Conservation (phyloP, 148 eudicot genomes). For the Vaccinium darrowii region DNA sequence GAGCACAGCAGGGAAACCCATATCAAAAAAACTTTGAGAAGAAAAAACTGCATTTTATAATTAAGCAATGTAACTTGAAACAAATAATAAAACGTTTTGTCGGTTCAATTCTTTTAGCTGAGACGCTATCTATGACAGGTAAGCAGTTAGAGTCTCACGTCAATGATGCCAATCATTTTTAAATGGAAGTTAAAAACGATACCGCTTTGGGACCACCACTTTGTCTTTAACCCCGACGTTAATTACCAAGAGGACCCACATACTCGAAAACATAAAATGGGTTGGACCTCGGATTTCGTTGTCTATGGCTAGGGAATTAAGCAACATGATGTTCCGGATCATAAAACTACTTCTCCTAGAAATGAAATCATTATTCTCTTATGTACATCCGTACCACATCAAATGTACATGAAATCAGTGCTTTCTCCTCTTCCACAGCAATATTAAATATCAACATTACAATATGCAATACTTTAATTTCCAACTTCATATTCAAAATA, state of each 20-base stretch:
- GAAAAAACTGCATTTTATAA: not conserved
- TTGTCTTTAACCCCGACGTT: not conserved
- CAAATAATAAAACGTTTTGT: not conserved
- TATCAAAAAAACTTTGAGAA: not conserved
- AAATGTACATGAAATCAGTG: not conserved
- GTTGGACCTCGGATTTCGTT: not conserved
- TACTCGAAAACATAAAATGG: not conserved
- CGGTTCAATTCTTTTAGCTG: too few relatives aligned
- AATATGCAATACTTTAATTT: not conserved
- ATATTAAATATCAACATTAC: not conserved
- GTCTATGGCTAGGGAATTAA: not conserved
- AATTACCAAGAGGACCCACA: not conserved
- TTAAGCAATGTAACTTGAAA: not conserved
- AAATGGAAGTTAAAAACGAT: not conserved
- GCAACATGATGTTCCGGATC: not conserved
- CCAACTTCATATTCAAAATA: not conserved
- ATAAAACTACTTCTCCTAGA: not conserved
- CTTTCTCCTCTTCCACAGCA: not conserved
- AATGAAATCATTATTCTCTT: not conserved
- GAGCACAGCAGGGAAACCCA: not conserved
- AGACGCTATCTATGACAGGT: not conserved
- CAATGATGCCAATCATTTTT: not conserved
- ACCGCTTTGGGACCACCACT: not conserved
- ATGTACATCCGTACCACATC: not conserved
- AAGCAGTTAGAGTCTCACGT: not conserved